phyloP scores from a whole-genome alignment of 306 rosid species.

The Albizia julibrissin region DNA sequence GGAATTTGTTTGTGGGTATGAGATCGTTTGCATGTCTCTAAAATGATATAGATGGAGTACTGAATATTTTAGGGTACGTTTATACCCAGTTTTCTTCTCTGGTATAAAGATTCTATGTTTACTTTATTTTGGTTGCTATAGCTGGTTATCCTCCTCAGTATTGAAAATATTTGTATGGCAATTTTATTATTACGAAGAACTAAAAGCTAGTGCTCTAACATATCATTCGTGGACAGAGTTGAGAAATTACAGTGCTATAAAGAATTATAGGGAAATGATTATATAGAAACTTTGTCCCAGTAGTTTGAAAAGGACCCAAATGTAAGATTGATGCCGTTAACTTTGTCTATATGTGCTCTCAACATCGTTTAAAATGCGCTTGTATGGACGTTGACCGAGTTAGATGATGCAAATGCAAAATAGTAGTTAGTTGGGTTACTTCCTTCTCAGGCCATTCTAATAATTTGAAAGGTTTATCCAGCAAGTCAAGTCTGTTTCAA shows the following conservation, averaged over 20 bases:
- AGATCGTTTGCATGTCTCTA: not conserved
- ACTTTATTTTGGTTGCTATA: not conserved
- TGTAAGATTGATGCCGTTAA: no score
- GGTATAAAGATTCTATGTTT: no score
- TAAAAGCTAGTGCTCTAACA: not conserved
- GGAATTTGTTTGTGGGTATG: not conserved
- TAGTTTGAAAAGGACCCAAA: no score
- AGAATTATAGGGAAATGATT: not conserved
- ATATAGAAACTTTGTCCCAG: no score
- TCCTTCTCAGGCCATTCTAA: conserved; percentile 46
- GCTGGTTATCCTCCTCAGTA: not conserved
- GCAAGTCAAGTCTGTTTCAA: conserved; percentile 36
- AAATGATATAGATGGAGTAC: not conserved
- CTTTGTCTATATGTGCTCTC: no score
- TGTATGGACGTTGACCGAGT: no score
- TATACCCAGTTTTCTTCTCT: not conserved
- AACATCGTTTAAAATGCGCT: no score
- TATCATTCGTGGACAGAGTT: not conserved
- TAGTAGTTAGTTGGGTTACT: not conserved
- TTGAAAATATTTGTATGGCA: not conserved
- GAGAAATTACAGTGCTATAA: no score
- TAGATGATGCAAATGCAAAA: conserved; percentile 40
- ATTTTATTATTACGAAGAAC: not conserved
- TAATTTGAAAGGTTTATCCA: conserved; percentile 27
- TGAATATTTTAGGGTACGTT: not conserved